Conservation (phyloP, 352 stramenopile genomes). For the Phytophthora agathidicida region DNA sequence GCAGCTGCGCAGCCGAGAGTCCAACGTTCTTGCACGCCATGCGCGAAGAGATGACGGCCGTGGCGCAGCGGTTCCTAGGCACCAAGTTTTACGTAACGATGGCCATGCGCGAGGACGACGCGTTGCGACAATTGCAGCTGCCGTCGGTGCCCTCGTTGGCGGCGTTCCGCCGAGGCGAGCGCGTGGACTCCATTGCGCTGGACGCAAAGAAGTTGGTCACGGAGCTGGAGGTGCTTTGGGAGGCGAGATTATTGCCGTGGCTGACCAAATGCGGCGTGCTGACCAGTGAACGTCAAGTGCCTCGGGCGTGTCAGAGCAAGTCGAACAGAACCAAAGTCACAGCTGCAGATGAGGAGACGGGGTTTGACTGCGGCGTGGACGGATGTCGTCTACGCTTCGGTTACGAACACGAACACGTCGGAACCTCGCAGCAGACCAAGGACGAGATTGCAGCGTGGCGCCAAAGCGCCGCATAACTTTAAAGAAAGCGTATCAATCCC, state of each 20-base stretch:
- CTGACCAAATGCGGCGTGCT: constrained; percentile 67
- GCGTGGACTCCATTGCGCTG: constrained; percentile 52
- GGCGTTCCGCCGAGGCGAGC: constrained; percentile 57
- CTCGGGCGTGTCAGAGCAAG: constrained; percentile 7
- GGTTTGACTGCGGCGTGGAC: constrained; percentile 67
- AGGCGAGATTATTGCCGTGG: constrained; percentile 66
- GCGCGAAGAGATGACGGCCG: constrained; percentile 43
- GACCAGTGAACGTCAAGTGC: constrained; percentile 42
- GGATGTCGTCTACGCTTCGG: constrained; percentile 66
- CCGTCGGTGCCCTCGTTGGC: constrained; percentile 39
- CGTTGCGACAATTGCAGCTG: constrained; percentile 46
- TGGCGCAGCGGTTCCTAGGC: constrained; percentile 53
- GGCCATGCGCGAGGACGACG: constrained; percentile 29
- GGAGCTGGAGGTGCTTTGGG: constrained; percentile 49
- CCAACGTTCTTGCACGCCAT: constrained; percentile 31
- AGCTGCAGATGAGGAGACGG: constrained; percentile 31
- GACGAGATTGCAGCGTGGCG: constrained; percentile 68
- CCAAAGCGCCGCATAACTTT: constrained; percentile 20
- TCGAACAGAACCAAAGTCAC: constrained; percentile 5
- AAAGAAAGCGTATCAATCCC: constrained; percentile 16
- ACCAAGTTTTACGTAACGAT: constrained; percentile 64
- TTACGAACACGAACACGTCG: constrained; percentile 78
- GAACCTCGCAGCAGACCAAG: constrained; percentile 62
- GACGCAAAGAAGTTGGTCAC: constrained; percentile 41
- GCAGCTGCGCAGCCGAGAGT: background rate